These are phyloP conservation scores for Leavenworthia alabamica DNA, from an alignment of 345 rosid genomes.

Conservation along the genomic window DNA sequence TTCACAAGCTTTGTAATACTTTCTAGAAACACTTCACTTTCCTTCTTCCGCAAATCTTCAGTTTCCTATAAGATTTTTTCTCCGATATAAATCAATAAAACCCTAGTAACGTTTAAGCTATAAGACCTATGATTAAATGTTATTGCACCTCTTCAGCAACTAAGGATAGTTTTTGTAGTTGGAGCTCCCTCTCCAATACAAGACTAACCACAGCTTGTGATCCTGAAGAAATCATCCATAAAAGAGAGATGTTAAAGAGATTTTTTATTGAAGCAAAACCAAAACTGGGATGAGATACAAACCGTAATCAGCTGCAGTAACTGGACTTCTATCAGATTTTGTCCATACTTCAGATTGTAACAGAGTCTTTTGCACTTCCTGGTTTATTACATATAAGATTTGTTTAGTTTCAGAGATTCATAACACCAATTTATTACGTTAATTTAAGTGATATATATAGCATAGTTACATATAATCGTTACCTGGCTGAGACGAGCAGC, in stretches of 20 bases:
- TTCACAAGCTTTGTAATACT: slow-evolving; percentile 70
- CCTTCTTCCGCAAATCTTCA: slow-evolving; percentile 56
- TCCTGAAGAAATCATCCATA: slow-evolving; percentile 38
- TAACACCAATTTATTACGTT: too few relatives aligned
- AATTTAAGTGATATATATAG: too few relatives aligned
- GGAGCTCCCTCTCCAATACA: slow-evolving; percentile 63
- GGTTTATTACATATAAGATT: slow-evolving; percentile 9
- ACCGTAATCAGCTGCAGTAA: slow-evolving; percentile 95
- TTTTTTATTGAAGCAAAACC: background rate
- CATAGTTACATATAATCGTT: too few relatives aligned
- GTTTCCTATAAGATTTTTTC: slow-evolving; percentile 71
- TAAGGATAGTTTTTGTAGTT: slow-evolving; percentile 54
- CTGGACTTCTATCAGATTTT: slow-evolving; percentile 69
- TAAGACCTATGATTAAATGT: too few relatives aligned
- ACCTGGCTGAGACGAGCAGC: slow-evolving; percentile 89
- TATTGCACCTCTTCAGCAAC: slow-evolving; percentile 84
- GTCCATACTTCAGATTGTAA: slow-evolving; percentile 67
- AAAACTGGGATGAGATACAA: slow-evolving; percentile 1
- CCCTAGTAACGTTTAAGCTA: background rate
- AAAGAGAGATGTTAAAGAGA: background rate
- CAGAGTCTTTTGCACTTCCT: slow-evolving; percentile 73
- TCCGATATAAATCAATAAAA: background rate
- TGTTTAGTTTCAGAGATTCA: background rate
- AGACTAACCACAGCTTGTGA: slow-evolving; percentile 86
- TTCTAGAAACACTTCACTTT: slow-evolving; percentile 44